Conservation (phyloP, 1,284 basidiomycete species). For the Lignosus rhinocerotis region DNA sequence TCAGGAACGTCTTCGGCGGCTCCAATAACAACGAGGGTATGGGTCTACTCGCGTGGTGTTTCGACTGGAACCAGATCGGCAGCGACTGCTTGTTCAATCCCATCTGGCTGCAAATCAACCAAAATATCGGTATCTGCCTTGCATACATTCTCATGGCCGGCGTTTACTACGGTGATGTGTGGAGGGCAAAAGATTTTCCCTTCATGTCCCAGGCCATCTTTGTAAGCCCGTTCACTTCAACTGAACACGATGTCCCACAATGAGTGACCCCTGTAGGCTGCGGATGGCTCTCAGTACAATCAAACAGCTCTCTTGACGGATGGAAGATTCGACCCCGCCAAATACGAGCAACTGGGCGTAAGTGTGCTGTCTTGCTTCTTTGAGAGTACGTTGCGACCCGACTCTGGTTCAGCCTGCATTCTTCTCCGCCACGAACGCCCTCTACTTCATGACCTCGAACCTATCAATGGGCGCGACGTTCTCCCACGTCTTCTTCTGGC, state of each 20-base stretch:
- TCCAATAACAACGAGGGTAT: conserved; percentile 61
- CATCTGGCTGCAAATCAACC: conserved; percentile 36
- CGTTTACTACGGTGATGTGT: conserved; percentile 36
- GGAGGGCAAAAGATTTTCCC: conserved; percentile 35
- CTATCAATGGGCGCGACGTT: conserved; percentile 33
- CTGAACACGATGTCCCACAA: neutral
- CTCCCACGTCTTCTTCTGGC: conserved; percentile 33
- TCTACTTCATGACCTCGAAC: conserved; percentile 34
- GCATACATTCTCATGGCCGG: conserved; percentile 35
- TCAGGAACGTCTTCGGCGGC: conserved; percentile 62
- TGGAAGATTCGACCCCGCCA: conserved; percentile 32
- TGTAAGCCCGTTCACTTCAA: conserved; percentile 15
- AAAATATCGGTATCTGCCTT: conserved; percentile 34
- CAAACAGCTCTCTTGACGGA: conserved; percentile 34
- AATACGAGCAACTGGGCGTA: conserved; percentile 32
- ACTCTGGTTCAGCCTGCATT: conserved; percentile 28
- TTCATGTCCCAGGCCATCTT: conserved; percentile 37
- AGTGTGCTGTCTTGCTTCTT: neutral
- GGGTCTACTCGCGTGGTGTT: conserved; percentile 49
- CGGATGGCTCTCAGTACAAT: conserved; percentile 33
- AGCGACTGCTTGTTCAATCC: conserved; percentile 32
- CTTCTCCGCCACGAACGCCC: conserved; percentile 34
- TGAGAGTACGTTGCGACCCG: neutral
- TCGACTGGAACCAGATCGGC: conserved; percentile 52
- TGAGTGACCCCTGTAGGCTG: conserved; percentile 16